These are phyloP conservation scores for Fonsecaea monophora DNA, from an alignment of 2,329 filamentous ascomycete genomes.

Conservation along the genomic window DNA sequence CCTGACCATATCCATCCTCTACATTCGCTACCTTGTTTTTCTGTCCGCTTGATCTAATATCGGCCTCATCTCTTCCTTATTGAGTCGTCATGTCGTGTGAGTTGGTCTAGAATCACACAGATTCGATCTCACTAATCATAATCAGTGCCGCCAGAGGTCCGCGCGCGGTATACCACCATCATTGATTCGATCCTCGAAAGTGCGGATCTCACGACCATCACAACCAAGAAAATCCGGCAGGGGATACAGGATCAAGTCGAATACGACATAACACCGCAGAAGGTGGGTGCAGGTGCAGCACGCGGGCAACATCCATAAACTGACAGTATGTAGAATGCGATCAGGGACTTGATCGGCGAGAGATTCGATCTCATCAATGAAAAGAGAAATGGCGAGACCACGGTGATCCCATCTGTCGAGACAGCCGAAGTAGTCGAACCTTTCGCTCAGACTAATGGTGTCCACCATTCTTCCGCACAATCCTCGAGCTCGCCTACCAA, in stretches of 20 bases:
- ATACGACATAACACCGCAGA: conserved; percentile 67
- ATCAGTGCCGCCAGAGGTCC: conserved; percentile 57
- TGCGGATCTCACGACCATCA: conserved; percentile 69
- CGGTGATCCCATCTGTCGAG: conserved; percentile 44
- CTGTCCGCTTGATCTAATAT: background rate
- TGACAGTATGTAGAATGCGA: conserved; percentile 61
- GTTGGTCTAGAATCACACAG: conserved; percentile 4
- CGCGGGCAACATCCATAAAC: background rate
- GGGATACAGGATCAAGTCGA: conserved; percentile 66
- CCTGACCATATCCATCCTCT: background rate
- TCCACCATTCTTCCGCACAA: conserved; percentile 38
- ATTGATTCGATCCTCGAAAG: conserved; percentile 68
- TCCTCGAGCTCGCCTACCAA: conserved; percentile 49
- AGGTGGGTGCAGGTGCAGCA: conserved; percentile 53
- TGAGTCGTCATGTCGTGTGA: conserved; percentile 33
- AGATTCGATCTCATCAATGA: conserved; percentile 74
- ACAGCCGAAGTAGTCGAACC: conserved; percentile 34
- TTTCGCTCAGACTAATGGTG: conserved; percentile 46
- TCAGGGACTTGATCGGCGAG: conserved; percentile 74
- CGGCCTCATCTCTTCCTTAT: background rate
- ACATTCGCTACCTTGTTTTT: background rate
- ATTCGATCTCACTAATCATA: conserved; percentile 21
- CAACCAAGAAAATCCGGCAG: conserved; percentile 70
- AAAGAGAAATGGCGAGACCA: conserved; percentile 50
- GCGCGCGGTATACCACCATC: conserved; percentile 61